phyloP scores from a whole-genome alignment of 2,329 filamentous ascomycete genomes.

The Claviceps arundinis region DNA sequence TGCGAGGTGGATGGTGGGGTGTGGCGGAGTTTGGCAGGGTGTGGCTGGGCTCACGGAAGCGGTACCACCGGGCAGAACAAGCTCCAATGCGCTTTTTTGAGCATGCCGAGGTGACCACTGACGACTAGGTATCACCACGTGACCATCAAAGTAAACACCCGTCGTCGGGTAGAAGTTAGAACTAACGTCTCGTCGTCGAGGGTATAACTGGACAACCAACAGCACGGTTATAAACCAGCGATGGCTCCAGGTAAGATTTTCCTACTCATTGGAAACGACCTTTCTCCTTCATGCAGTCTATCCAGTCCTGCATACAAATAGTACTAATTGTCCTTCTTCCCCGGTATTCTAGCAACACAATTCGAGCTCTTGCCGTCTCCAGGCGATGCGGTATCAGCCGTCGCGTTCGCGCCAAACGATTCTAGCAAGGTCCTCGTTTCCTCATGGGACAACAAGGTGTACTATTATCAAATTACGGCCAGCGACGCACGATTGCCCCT shows the following conservation, averaged over 20 bases:
- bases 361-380: conserved; percentile 75
- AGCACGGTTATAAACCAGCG: conserved; percentile 2
- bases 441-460: conserved; percentile 88
- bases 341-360: conserved; percentile 45
- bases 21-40: conserved; percentile 29
- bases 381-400: conserved; percentile 71
- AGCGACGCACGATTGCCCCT: conserved; percentile 42
- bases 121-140: conserved; percentile 19
- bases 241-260: conserved; percentile 29
- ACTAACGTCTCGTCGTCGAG: neutral
- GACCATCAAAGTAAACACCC: conserved; percentile 25
- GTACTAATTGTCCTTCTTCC: neutral
- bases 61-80: conserved; percentile 19
- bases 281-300: neutral
- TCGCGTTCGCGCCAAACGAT: conserved; percentile 73
- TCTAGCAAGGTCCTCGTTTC: conserved; percentile 70
- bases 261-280: neutral
- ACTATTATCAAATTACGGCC: conserved; percentile 67
- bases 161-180: conserved; percentile 1
- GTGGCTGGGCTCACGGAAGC: conserved; percentile 18
- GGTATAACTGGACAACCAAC: neutral
- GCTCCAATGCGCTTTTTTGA: conserved; percentile 4
- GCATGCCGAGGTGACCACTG: neutral
- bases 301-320: neutral
- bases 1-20: conserved; percentile 10